Evolutionary conservation across 768 basidiomycete species (phyloP).

Genomic region (Boletus rubescentipes): DNA sequence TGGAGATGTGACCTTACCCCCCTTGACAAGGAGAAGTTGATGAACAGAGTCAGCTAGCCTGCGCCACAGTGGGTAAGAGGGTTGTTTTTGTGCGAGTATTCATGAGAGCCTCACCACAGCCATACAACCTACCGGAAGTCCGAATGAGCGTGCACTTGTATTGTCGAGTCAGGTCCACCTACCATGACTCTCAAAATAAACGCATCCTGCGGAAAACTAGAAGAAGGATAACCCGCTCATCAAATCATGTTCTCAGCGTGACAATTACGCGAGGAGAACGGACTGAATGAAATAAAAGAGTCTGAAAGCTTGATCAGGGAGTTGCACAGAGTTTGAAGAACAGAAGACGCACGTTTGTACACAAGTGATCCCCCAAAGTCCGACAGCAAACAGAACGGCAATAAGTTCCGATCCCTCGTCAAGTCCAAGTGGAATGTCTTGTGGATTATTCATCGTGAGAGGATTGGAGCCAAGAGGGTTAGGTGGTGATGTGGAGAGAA

Average conservation of each 20-base stretch:
- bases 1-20: constrained; percentile 10
- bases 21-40: constrained; percentile 17
- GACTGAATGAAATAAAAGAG: constrained; percentile 22
- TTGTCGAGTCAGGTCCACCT: neutral
- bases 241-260: neutral
- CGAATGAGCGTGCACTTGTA: neutral
- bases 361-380: constrained; percentile 26
- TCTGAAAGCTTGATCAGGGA: neutral
- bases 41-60: constrained; percentile 18
- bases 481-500: neutral
- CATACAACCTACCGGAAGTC: constrained; percentile 11
- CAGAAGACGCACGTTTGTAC: neutral
- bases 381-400: constrained; percentile 17
- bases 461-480: neutral
- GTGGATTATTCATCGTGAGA: neutral
- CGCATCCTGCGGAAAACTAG: constrained; percentile 9
- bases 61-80: neutral
- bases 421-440: neutral
- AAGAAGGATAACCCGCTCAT: too few species aligned
- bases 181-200: constrained; percentile 11
- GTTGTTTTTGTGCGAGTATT: neutral
- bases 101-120: constrained; percentile 10
- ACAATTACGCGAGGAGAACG: neutral
- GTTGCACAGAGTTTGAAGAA: neutral
- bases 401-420: constrained; percentile 18